Conservation (phyloP, 1,284 basidiomycete species). For the Ceratobasidium sp. region DNA sequence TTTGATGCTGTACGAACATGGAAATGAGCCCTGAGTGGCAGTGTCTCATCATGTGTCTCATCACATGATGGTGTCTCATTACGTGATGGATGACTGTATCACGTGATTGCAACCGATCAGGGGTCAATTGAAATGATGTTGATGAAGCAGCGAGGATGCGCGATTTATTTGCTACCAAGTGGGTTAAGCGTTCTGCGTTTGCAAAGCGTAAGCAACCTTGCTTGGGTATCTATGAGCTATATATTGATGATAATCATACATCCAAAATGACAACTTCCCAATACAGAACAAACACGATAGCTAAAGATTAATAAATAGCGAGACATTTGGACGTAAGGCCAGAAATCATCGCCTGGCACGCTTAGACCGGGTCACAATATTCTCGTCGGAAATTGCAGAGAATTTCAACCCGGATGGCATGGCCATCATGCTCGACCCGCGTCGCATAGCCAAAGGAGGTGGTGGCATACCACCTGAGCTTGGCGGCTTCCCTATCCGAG, state of each 20-base stretch:
- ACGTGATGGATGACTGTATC: conserved; percentile 37
- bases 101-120: no score
- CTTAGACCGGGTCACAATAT: conserved; percentile 29
- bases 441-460: conserved; percentile 15
- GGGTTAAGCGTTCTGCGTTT: no score
- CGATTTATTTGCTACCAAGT: no score
- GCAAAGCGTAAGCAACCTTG: not conserved
- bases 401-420: not conserved
- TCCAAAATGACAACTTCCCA: not conserved
- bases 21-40: no score
- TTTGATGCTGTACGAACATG: no score
- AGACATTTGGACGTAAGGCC: not conserved
- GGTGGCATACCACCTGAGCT: not conserved
- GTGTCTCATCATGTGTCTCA: not conserved
- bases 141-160: no score
- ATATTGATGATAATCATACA: conserved; percentile 41
- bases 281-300: conserved; percentile 23
- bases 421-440: conserved; percentile 29
- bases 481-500: conserved; percentile 17
- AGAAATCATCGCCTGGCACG: conserved; percentile 23
- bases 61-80: conserved; percentile 6
- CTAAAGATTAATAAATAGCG: conserved; percentile 28
- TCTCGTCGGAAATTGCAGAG: conserved; percentile 21
- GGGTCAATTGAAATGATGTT: no score
- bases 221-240: not conserved